Evolutionary conservation across 768 basidiomycete species (phyloP), one percentile per base, ranked within the genome.

Genomic region (Mycena haematopus): DNA sequence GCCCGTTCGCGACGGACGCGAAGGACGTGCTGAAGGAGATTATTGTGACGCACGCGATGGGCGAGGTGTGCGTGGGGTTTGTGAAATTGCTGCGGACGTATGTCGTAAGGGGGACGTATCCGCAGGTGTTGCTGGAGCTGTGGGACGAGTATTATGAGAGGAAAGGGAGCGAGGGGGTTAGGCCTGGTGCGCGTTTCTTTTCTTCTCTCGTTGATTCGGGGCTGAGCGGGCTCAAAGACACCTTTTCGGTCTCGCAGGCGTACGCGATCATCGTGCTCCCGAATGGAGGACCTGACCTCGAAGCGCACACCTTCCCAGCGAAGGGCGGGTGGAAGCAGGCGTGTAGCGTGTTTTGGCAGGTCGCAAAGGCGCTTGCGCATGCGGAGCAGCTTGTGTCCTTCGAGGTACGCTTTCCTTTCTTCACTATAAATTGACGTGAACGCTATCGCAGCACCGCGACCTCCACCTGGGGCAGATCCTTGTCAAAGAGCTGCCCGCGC

Each of bases 391-490:
- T 89, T 52, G 87, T 90, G 15, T 81, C 85, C 14, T 99, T 99
- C 60, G 97, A 99, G 86, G 96, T 97, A 65, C 58, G 84, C 6
- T 2, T 27, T 54, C 8, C 19, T 7, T 15, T 33, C 47, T 47
- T 17, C 49, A 4, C 27, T 6, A 24, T 15, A 9, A 21, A 57
- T 44, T 53, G 13, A 56, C 67, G 29, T 9, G 31, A 64, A 55
- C 51, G 17, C 29, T 40, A 45, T 52, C 56, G 52, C 70, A 99
- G 96, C 97, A 99, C 76, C 94, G 97, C 33, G 97, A 99, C 74
- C 85, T 99, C n/a, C 97, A 99, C 70, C 94, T 93, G 86, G 97
- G 97, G 22, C 97, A 99, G 74, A 91, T 99, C 52, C 82, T 99
- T 9, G 86, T 99, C 51, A 88, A 88, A 70, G 80, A 82, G 61